Evolutionary conservation across 495 filamentous ascomycete species (phyloP), one percentile per base, ranked within the genome.

Genomic region (Xylaria castorea): DNA sequence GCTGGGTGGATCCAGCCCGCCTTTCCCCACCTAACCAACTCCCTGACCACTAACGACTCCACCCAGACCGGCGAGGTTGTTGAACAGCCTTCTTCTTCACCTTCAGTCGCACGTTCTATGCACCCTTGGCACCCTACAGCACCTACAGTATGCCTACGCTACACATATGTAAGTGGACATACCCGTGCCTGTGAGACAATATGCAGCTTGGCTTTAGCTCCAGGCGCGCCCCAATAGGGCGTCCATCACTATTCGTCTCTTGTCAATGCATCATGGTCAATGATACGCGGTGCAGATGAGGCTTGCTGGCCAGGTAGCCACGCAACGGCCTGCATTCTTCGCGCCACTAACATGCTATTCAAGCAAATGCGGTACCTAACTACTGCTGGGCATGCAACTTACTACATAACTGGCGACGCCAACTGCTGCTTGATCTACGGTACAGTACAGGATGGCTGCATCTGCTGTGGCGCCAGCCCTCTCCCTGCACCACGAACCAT

Each of bases 121-220:
- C 46, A 22, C 64, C 11, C 22, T 61, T 61, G 57, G 57, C 57
- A 66, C 46, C 40, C 42, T 48, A 25, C 16, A 20, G 44, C 57
- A 11, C 61, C 1, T 20, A 32, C 42, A 46, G 25, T 65, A 66
- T 66, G 63, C 44, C 63, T 50, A 1, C 66, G 55, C 36, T 22
- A 32, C 66, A 30, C 36, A 69, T 61, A 4, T 60, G 55, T 18
- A 60, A 6, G 36, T 44, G 12, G 30, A n/a, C 58, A 30, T 46
- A 34, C 42, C 66, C 34, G 69, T 71, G 69, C 69, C 69, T 71
- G 69, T 71, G 69, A 71, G 69, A 64, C 40, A 1, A 36, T 32
- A 68, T 68, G 66, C 66, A 57, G 50, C 66, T 57, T 57, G 34
- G 66, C n/a, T 30, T 25, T 68, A 57, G 66, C 64, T 40, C 20